These are phyloP conservation scores for Ustanciosporium gigantosporum DNA, from an alignment of 1,284 basidiomycete genomes.

Conservation along the genomic window DNA sequence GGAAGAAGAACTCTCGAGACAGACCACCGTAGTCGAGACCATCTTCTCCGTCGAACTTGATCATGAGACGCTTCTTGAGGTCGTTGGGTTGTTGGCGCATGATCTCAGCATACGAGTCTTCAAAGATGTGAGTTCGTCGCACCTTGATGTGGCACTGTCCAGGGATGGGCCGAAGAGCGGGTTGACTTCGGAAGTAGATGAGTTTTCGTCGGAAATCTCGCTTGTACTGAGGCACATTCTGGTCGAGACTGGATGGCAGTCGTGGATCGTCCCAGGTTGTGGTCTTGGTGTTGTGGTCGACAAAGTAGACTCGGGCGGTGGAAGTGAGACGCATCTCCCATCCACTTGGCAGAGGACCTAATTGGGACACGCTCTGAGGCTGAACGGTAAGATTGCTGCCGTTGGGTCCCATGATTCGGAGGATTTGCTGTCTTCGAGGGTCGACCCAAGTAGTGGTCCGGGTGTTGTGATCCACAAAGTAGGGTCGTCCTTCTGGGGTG, in stretches of 20 bases:
- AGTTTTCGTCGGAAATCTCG: slow-evolving; percentile 97
- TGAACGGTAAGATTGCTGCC: slow-evolving; percentile 77
- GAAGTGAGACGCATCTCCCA: slow-evolving; percentile 97
- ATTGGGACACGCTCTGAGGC: slow-evolving; percentile 80
- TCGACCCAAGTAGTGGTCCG: slow-evolving; percentile 98
- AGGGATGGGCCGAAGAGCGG: slow-evolving; percentile 75
- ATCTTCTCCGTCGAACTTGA: slow-evolving; percentile 98
- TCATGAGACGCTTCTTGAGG: slow-evolving; percentile 94
- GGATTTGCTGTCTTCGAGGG: slow-evolving; percentile 83
- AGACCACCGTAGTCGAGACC: slow-evolving; percentile 97
- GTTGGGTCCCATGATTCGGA: slow-evolving; percentile 82
- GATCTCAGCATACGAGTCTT: slow-evolving; percentile 93
- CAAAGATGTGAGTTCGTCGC: slow-evolving; percentile 86
- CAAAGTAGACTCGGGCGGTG: slow-evolving; percentile 91
- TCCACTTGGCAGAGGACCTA: slow-evolving; percentile 91
- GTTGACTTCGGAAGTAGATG: slow-evolving; percentile 98
- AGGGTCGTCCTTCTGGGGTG: slow-evolving; percentile 94
- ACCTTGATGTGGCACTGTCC: slow-evolving; percentile 98
- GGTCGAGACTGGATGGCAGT: slow-evolving; percentile 78
- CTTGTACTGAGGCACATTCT: slow-evolving; percentile 98
- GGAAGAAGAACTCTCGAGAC: slow-evolving; percentile 99
- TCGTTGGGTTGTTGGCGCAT: slow-evolving; percentile 94
- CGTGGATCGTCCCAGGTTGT: slow-evolving; percentile 94
- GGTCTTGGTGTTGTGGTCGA: slow-evolving; percentile 90
- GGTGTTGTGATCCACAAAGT: slow-evolving; percentile 90